Percentiles rank a stretch among this genome's conserved stretches.
These are phyloP conservation scores for Lentinula sp. DNA, from an alignment of 768 basidiomycete species.

Conservation along the genomic window DNA sequence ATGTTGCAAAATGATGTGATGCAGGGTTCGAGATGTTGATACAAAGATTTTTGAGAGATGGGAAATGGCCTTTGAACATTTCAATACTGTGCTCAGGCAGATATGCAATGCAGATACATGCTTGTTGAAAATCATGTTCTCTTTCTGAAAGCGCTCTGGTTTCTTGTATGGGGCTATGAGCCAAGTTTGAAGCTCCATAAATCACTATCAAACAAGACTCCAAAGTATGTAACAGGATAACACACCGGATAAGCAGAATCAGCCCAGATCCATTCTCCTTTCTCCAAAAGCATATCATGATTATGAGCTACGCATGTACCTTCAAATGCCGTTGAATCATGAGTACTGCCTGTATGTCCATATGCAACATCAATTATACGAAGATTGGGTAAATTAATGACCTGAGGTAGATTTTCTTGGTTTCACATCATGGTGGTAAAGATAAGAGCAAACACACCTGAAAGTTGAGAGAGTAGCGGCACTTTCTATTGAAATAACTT, in stretches of 20 bases:
- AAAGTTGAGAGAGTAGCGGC: slow-evolving; percentile 20
- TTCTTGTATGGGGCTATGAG: not conserved
- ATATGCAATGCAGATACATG: not conserved
- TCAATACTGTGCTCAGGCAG: not conserved
- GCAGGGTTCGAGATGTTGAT: not conserved
- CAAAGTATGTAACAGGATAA: not conserved
- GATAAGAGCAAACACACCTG: slow-evolving; percentile 10
- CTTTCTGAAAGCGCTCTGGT: not conserved
- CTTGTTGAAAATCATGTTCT: not conserved
- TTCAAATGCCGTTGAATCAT: slow-evolving; percentile 28
- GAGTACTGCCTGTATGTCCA: slow-evolving; percentile 28
- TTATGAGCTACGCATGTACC: slow-evolving; percentile 16
- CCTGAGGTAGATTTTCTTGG: not conserved
- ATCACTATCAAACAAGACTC: no score
- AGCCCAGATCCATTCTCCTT: not conserved
- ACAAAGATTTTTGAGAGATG: not conserved
- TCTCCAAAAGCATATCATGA: slow-evolving; percentile 4
- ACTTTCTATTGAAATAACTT: slow-evolving; percentile 21
- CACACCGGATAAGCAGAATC: not conserved
- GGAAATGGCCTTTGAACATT: not conserved
- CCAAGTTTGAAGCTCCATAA: not conserved
- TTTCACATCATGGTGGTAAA: not conserved
- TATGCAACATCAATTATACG: slow-evolving; percentile 27
- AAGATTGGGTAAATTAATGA: slow-evolving; percentile 23
- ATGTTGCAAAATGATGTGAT: not conserved